Conservation (phyloP, 2,329 filamentous ascomycete genomes). For the Penicillium expansum region DNA sequence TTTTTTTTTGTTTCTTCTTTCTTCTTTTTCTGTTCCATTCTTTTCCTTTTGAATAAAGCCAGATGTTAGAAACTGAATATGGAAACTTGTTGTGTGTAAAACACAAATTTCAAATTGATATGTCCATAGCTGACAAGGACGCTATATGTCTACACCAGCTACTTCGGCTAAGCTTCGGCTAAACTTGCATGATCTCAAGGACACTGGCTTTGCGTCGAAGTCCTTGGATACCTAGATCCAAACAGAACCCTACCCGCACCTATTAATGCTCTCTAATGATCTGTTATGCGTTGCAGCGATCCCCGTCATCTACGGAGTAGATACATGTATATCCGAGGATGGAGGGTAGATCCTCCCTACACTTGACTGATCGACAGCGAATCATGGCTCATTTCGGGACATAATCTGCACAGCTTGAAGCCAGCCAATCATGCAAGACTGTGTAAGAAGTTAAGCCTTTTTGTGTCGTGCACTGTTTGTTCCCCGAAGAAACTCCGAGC, state of each 20-base stretch:
- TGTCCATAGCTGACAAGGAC: no score
- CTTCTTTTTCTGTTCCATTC: no score
- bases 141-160: no score
- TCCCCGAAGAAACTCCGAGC: slow-evolving; percentile 11
- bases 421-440: slow-evolving; percentile 26
- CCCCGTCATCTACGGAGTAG: no score
- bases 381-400: background rate
- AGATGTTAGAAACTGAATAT: no score
- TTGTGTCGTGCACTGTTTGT: slow-evolving; percentile 14
- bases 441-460: slow-evolving; percentile 23
- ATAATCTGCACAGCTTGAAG: slow-evolving; percentile 16
- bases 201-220: no score
- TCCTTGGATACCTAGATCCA: background rate
- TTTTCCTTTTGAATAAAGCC: no score
- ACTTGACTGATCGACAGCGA: background rate
- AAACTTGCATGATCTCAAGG: background rate
- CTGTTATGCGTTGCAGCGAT: background rate
- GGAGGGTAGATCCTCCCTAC: background rate
- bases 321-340: background rate
- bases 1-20: no score
- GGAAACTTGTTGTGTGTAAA: no score
- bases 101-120: no score
- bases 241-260: background rate
- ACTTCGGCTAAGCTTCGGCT: background rate
- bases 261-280: background rate